phyloP scores from a whole-genome alignment of 306 rosid species.

The Benincasa hispida region DNA sequence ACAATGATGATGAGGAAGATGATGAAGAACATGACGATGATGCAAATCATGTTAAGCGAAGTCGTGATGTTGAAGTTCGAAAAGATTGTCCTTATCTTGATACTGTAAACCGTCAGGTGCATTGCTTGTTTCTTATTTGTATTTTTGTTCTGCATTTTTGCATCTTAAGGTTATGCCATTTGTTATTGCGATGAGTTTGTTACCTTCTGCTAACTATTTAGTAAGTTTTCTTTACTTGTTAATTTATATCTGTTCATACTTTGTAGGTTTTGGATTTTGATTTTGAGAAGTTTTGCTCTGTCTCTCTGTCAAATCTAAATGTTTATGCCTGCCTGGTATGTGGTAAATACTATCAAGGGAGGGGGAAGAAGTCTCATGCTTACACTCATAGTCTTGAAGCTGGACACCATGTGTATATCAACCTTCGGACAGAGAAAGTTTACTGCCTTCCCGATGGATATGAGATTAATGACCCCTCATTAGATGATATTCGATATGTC shows the following conservation, averaged over 20 bases:
- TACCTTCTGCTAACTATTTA: not conserved
- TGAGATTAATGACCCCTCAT: slow-evolving; percentile 92
- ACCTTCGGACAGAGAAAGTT: slow-evolving; percentile 88
- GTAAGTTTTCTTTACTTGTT: not conserved
- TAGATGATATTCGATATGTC: slow-evolving; percentile 93
- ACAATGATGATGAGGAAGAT: slow-evolving; percentile 39
- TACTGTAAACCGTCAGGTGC: slow-evolving; percentile 96
- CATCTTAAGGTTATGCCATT: not conserved
- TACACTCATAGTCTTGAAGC: slow-evolving; percentile 99
- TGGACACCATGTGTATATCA: slow-evolving; percentile 89
- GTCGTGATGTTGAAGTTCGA: slow-evolving; percentile 70
- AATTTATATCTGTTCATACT: slow-evolving; percentile 5
- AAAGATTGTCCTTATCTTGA: slow-evolving; percentile 96
- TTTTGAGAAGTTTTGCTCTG: slow-evolving; percentile 91
- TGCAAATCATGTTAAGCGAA: slow-evolving; percentile 28
- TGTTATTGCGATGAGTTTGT: not conserved
- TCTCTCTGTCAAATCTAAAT: slow-evolving; percentile 76
- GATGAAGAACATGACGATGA: slow-evolving; percentile 30
- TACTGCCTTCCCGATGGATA: slow-evolving; percentile 97
- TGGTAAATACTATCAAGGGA: slow-evolving; percentile 93
- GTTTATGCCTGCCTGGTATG: slow-evolving; percentile 95
- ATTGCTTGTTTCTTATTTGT: not conserved
- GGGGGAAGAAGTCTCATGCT: slow-evolving; percentile 92
- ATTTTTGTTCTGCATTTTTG: not conserved
- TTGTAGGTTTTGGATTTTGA: slow-evolving; percentile 94